Base-by-base conservation (phyloP, 2,329 filamentous ascomycete genomes). In the Claviceps capensis region DNA sequence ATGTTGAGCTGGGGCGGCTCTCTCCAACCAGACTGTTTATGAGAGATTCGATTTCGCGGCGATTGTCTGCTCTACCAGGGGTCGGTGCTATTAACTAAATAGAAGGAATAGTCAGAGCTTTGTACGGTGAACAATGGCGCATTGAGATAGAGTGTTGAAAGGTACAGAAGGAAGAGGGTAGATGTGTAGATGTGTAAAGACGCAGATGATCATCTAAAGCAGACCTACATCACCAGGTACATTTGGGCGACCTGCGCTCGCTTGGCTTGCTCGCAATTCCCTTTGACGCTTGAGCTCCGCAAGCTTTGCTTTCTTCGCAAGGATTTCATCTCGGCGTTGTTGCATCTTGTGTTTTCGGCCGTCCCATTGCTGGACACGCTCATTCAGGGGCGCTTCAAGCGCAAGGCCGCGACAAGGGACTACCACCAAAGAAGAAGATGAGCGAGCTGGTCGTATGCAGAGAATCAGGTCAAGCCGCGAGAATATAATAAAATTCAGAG, bases 221-320 rank as follows among this genome's bases (percentile, higher is more conserved):
- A 54, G 54, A 69, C 72, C 60, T 77, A 94, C 88, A 72, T 95
- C 88, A 66, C 77, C 78, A 49, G 79, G 71, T 61, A 82, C 73
- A 65, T 82, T 86, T 62, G 83, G 78, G 59, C 88, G 81, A 59
- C 75, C 81, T 56, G 78, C 78, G 54, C 76, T 80, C 60, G 86
- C 82, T 65, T 94, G 87, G 65, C 79, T 86, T 57, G 87, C 81
- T 54, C 90, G 80, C 60, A 91, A 73, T 67, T 94, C 89, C 61
- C 93, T 81, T 72, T 96, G 89, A 56, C 87, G 82, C 73, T 95
- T 96, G 58, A 98, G 79, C 77, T 97, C 93, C 48, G 88, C 90
- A 62, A 98, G 88, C 76, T 93, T 96, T 57, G 90, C 91, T 75
- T 88, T 91, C 74, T 98, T 98, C 60, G 89, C 90, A 61, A 93